Percentiles rank a stretch among this genome's conserved stretches.
phyloP scores from a whole-genome alignment of 139 green algal species.

The Dunaliella sp. region DNA sequence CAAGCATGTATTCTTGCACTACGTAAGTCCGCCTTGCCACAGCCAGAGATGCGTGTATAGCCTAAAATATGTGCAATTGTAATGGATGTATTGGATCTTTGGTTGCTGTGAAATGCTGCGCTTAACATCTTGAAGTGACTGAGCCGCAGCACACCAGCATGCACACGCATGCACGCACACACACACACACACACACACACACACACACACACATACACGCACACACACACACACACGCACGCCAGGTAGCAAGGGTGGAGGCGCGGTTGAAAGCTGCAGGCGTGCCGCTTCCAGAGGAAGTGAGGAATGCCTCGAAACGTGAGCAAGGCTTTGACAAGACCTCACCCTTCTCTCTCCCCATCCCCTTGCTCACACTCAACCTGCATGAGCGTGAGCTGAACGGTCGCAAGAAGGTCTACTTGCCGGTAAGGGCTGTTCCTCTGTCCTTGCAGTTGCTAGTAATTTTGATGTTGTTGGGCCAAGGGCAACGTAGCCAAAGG shows the following conservation, averaged over 20 bases:
- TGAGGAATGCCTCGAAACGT: neutral
- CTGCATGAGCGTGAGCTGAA: neutral
- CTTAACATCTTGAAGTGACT: too few relatives aligned
- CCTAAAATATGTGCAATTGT: too few relatives aligned
- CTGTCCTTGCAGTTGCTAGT: too few relatives aligned
- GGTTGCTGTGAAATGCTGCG: too few relatives aligned
- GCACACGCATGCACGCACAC: neutral
- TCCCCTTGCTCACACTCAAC: neutral
- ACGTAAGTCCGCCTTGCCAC: too few relatives aligned
- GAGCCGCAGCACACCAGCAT: neutral
- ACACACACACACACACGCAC: neutral
- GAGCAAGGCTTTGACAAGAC: neutral
- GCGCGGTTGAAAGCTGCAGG: neutral
- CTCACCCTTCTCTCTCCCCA: neutral
- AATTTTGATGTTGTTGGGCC: too few relatives aligned
- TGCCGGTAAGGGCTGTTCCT: neutral
- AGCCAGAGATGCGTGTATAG: too few relatives aligned
- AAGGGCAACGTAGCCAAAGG: too few relatives aligned
- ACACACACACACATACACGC: slow-evolving; percentile 1
- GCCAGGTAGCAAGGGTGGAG: neutral
- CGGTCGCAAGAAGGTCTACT: neutral
- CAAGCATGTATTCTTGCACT: too few relatives aligned
- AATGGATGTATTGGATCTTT: too few relatives aligned
- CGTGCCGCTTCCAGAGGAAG: neutral
- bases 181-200: slow-evolving; percentile 12